Evolutionary conservation across 1,284 basidiomycete genomes (phyloP), one percentile per base, ranked within the genome.

Genomic region (Tylopilus sp.): DNA sequence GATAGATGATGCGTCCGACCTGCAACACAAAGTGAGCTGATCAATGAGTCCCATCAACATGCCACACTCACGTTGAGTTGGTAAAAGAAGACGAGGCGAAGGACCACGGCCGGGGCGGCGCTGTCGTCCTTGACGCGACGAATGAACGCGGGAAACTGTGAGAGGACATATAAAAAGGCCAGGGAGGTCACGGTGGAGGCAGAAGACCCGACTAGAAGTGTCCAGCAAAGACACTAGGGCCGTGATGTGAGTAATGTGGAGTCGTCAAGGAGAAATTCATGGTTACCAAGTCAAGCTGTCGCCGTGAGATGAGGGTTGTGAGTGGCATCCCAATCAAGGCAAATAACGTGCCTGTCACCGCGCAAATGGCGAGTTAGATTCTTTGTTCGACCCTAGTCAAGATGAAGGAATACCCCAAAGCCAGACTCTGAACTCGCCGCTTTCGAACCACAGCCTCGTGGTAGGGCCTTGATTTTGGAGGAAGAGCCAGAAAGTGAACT

Each of bases 401-500:
- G 10, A 40, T 21, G 46, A 28, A 12, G 9, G 48, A 63, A 74
- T 61, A 85, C 85, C 72, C 56, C 78, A 53, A 53, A 77, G 71
- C 86, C 86, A 76, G 54, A 77, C 60, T 49, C 74, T 67, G 70
- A 84, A 79, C 60, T 89, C 72, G 78, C 82, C 71, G 66, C 84
- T 71, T 43, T 82, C 63, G 64, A 89, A 89, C 86, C 86, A 89
- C 31, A 79, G 72, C 3, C 81, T 76, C 56, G 81, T 80, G 30
- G 72, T 67, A 0, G 82, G 82, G 2, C 82, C 81, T 67, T 88
- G 86, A 53, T 86, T 78, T 30, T 87, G 73, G 11, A 89, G 74
- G 61, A 88, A 89, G 28, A 89, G 58, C 86, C 86, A 89, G 58
- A 89, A 89, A 0, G 79, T 74, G 13, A 89, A 73, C 60, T 89